Conservation (phyloP, 345 rosid species). For the Gossypioides kirkii region DNA sequence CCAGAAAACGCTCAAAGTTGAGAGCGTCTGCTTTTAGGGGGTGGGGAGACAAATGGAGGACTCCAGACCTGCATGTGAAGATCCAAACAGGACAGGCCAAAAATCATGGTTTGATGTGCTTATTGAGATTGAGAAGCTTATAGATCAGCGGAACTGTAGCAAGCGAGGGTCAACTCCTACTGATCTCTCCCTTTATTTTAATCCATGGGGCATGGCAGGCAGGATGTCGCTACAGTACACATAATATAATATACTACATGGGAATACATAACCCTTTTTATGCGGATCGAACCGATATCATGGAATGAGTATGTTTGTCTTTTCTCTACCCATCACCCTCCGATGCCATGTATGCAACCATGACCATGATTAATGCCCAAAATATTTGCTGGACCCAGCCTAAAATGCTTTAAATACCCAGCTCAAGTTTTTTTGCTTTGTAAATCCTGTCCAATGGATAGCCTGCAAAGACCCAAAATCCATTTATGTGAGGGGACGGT, state of each 20-base stretch:
- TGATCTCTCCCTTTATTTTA: conserved; percentile 9
- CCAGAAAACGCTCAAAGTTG: background rate
- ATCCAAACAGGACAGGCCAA: conserved; percentile 6
- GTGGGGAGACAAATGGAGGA: conserved; percentile 4
- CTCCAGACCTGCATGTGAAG: conserved; percentile 18
- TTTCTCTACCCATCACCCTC: conserved; percentile 7
- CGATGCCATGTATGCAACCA: background rate
- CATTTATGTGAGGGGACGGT: background rate
- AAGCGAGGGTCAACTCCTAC: background rate
- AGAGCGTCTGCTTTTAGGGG: background rate
- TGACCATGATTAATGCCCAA: background rate
- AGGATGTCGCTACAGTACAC: conserved; percentile 12
- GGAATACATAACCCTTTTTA: conserved; percentile 22
- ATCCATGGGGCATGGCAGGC: background rate
- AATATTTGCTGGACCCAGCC: background rate
- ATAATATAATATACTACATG: conserved; percentile 10
- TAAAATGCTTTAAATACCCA: background rate
- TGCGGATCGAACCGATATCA: conserved; percentile 28
- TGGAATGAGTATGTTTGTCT: conserved; percentile 44
- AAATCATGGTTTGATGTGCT: conserved; percentile 13
- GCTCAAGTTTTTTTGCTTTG: background rate
- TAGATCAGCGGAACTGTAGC: conserved; percentile 1
- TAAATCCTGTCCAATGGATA: background rate
- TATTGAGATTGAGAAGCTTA: conserved; percentile 18
- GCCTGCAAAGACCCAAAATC: background rate